Conservation (phyloP, 2,329 filamentous ascomycete species). For the Aspergillus proliferans region DNA sequence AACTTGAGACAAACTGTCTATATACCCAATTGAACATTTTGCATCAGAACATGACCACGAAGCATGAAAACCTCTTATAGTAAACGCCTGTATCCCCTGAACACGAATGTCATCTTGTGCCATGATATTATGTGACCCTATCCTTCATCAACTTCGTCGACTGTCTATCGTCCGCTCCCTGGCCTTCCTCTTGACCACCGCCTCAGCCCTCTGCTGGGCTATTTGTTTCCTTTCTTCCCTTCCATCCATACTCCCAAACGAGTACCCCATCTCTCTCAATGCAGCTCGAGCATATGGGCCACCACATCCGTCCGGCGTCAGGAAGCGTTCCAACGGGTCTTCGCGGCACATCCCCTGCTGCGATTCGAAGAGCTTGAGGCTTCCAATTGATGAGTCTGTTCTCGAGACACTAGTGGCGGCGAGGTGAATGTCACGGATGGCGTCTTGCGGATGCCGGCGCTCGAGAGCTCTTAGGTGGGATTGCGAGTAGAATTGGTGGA, state of each 20-base stretch:
- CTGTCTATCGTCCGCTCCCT: neutral
- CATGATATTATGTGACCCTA: no score
- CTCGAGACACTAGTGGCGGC: neutral
- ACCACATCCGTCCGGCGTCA: constrained; percentile 14
- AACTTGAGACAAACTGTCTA: constrained; percentile 1
- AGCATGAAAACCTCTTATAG: neutral
- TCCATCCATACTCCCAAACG: constrained; percentile 12
- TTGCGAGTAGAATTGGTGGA: constrained; percentile 9
- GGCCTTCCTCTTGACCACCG: neutral
- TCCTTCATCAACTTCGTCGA: neutral
- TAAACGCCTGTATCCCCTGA: no score
- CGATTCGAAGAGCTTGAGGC: constrained; percentile 10
- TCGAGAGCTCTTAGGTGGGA: neutral
- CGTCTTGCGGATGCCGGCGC: neutral
- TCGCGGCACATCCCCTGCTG: constrained; percentile 5
- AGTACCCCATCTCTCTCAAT: constrained; percentile 8
- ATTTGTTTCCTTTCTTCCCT: constrained; percentile 7
- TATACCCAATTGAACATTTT: constrained; percentile 13
- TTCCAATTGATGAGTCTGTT: neutral
- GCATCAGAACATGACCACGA: neutral
- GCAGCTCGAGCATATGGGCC: constrained; percentile 14
- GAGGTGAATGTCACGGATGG: neutral
- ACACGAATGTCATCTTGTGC: no score
- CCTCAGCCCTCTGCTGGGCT: neutral
- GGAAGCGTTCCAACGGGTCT: constrained; percentile 19